Conservation (phyloP, 768 basidiomycete species). For the Kwoniella dejecticola region DNA sequence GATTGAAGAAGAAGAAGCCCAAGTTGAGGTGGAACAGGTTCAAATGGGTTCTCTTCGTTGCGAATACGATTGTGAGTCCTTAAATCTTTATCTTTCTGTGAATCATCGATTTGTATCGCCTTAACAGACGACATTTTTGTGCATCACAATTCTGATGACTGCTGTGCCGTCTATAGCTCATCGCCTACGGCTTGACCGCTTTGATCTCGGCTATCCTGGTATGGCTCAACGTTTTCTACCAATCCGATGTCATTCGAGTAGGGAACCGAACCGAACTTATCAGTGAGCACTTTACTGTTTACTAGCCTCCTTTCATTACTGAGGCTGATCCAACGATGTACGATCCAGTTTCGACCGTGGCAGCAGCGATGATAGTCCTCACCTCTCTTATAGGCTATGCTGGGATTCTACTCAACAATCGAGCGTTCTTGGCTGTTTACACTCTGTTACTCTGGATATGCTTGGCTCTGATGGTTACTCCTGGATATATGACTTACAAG, state of each 20-base stretch:
- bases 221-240: slow-evolving; percentile 73
- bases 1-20: slow-evolving; percentile 58
- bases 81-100: not conserved
- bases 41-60: slow-evolving; percentile 75
- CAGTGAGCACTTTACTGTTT: slow-evolving; percentile 44
- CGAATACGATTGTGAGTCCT: slow-evolving; percentile 64
- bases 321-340: not conserved
- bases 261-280: slow-evolving; percentile 70
- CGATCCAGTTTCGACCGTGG: slow-evolving; percentile 65
- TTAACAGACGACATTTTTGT: not conserved
- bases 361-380: slow-evolving; percentile 63
- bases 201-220: slow-evolving; percentile 70
- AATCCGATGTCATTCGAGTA: slow-evolving; percentile 71
- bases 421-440: slow-evolving; percentile 76
- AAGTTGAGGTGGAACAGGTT: slow-evolving; percentile 75
- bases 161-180: slow-evolving; percentile 58
- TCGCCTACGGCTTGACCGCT: slow-evolving; percentile 64
- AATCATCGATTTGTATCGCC: not conserved
- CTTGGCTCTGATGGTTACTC: slow-evolving; percentile 69
- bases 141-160: not conserved
- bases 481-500: slow-evolving; percentile 79
- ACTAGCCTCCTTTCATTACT: too few species aligned
- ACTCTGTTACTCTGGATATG: slow-evolving; percentile 71
- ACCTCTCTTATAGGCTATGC: slow-evolving; percentile 75
- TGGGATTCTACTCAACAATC: slow-evolving; percentile 80